phyloP scores from a whole-genome alignment of 2,329 filamentous ascomycete genomes.

The Colletotrichum sp. region DNA sequence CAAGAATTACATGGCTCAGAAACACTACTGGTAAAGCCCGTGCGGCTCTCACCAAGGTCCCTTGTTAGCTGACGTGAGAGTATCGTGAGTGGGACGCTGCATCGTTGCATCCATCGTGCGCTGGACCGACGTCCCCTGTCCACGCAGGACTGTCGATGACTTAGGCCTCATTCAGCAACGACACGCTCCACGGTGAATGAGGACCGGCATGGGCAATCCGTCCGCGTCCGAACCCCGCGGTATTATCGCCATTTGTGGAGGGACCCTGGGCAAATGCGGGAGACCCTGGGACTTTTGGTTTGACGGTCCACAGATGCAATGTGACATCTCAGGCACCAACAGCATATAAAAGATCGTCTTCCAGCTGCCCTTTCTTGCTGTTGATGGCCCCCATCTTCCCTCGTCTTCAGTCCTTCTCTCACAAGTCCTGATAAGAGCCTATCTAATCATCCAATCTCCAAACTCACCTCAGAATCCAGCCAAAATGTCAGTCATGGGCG shows the following conservation, averaged over 20 bases:
- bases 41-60: not conserved
- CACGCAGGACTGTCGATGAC: not conserved
- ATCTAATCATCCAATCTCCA: no score
- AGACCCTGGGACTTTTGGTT: not conserved
- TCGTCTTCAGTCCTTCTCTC: not conserved
- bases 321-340: not conserved
- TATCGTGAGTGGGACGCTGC: not conserved
- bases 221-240: not conserved
- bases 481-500: constrained; percentile 12
- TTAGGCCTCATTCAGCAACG: not conserved
- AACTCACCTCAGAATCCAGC: not conserved
- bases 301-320: not conserved
- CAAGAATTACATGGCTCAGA: not conserved
- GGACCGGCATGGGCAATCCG: not conserved
- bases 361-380: not conserved
- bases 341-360: not conserved
- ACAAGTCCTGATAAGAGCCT: not conserved
- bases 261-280: not conserved
- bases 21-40: not conserved
- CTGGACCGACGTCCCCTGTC: not conserved
- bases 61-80: constrained; percentile 11
- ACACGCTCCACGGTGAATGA: not conserved
- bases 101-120: not conserved
- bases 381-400: not conserved
- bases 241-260: not conserved